These are phyloP conservation scores for Flueggea neowawraea DNA, from an alignment of 441 rosid species.

Conservation along the genomic window DNA sequence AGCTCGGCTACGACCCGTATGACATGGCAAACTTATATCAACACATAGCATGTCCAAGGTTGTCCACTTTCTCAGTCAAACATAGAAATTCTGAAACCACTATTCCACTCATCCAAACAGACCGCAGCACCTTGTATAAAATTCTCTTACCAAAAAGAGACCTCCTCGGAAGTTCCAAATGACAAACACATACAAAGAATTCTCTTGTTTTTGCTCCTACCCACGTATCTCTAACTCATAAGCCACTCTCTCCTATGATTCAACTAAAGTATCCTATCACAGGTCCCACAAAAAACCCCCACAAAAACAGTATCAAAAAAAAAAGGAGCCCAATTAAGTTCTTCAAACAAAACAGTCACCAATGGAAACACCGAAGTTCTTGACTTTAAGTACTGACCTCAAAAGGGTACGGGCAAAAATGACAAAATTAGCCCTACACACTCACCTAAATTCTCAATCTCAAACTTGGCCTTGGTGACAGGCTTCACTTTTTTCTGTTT, in stretches of 20 bases:
- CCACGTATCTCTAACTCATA: conserved; percentile 13
- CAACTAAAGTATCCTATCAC: conserved; percentile 25
- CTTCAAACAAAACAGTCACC: conserved; percentile 7
- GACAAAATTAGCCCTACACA: conserved; percentile 10
- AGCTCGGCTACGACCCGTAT: conserved; percentile 4
- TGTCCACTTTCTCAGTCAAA: no score
- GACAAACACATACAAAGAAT: conserved; percentile 27
- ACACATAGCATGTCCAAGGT: no score
- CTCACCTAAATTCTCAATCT: conserved; percentile 62
- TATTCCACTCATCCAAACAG: no score
- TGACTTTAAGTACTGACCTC: neutral
- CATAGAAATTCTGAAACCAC: no score
- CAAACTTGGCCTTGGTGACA: conserved; percentile 61
- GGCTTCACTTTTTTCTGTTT: conserved; percentile 74
- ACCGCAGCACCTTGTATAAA: conserved; percentile 13
- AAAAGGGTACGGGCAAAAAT: conserved; percentile 4
- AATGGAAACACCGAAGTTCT: conserved; percentile 3
- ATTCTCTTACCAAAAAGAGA: conserved; percentile 20
- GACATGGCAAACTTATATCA: no score
- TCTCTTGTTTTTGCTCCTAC: conserved; percentile 24
- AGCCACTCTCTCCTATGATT: conserved; percentile 20
- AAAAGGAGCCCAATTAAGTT: conserved; percentile 1
- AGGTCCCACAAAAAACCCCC: conserved; percentile 53
- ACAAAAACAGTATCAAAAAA: conserved; percentile 14
- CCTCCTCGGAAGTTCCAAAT: conserved; percentile 25